Evolutionary conservation across 2,329 filamentous ascomycete species (phyloP), one percentile per base, ranked within the genome.

Genomic region (Ophidiomyces ophidiicola): DNA sequence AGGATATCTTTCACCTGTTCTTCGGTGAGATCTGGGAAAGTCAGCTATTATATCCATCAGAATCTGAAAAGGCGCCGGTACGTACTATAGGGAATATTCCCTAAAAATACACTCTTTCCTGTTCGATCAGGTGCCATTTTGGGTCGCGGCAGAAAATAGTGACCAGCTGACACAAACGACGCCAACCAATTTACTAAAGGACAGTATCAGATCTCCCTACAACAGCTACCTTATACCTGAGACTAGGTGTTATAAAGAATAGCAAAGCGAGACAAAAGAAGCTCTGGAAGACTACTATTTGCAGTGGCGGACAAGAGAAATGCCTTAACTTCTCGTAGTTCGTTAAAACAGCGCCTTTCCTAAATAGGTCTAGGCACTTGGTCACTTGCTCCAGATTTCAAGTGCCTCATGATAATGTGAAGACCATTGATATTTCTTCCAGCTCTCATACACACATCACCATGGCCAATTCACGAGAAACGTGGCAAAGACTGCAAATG

Each of bases 1-100:
- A 96, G 92, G 45, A 93, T 93, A 51, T 94, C 84, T 56, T 80
- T 81, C 53, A 98, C 94, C 59, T 94, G 83, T 59, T 96, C 87
- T 64, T 98, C 90, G 20, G 86, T 93, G 48, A 94, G 78, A 47
- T 88, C 87, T 94, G 53, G n/a, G 42, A 24, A 8, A 36, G 17
- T 29, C 15, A 14, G 32, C 56, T 46, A 57, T 53, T 28, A 36
- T 10, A 20, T 86, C 55, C 88, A 87, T 48, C 82, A 83, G 43
- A 26, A 14, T 24, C 26, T 28, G 90, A 90, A 44, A 88, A 80
- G 19, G 86, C 80, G 46, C 80, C 75, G 11, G 8, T 76, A 80
- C 56, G 78, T 80, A 63, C 83, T 52, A 72, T 74, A 58, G 70
- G 83, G 80, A 74, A 85, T 58, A 51, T 71, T 67, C 42, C 65